Evolutionary conservation across 148 eudicot species (phyloP), one percentile per base, ranked within the genome.

Genomic region (Selenicereus undatus): DNA sequence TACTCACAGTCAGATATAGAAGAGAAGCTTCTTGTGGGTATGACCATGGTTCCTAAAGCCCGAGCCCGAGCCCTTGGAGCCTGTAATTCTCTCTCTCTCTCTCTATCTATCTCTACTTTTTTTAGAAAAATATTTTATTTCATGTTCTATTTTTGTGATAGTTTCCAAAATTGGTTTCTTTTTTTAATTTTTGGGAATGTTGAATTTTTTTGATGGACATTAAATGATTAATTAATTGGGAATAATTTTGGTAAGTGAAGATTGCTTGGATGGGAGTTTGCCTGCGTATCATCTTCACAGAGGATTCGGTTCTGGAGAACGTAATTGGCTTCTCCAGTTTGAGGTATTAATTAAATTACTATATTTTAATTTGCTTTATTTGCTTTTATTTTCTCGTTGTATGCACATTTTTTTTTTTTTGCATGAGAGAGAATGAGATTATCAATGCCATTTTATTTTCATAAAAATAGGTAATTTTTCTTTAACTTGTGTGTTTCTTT

Each of bases 211-310:
- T 39, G 48, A 1, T 32, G 9, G 18, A 5, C n/a, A n/a, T n/a
- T n/a, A n/a, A n/a, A n/a, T n/a, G 13, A 21, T 35, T 39, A 45
- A 21, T 35, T 39, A 45, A 22, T 51, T 12, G 32, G 30, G 66
- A 13, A 30, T 12, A 43, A 27, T 22, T 54, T 54, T 24, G 65
- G 79, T 29, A 26, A 22, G 70, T 75, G 79, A 79, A 95, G 98
- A 89, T 93, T 95, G 98, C 88, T 90, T 95, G 90, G 98, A 93
- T 72, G 98, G 98, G 80, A 95, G 94, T 85, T 87, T 95, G 84
- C 97, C 98, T 66, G 97, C 93, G 51, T 95, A 95, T 84, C 98
- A 93, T 81, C 29, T 91, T 8, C 89, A 91, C 82, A 87, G 87
- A 87, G 98, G 98, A 81, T 90, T 88, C 75, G 98, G 97, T 9